These are phyloP conservation scores for Fusarium sp. DNA, from an alignment of 2,329 filamentous ascomycete species.

Conservation along the genomic window DNA sequence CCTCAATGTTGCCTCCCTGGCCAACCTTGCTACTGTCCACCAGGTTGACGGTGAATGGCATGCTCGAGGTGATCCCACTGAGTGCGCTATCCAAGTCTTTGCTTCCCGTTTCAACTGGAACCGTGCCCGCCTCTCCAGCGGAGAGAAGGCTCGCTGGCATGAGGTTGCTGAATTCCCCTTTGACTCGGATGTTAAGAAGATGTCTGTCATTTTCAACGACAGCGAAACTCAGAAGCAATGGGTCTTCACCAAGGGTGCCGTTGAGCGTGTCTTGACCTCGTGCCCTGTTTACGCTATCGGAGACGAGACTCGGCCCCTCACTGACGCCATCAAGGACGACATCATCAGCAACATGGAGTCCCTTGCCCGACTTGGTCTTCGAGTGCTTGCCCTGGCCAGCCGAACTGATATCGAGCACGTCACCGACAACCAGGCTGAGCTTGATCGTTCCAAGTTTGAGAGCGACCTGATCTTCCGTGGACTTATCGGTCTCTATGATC, in stretches of 20 bases:
- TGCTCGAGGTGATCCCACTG: conserved; percentile 72
- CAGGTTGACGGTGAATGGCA: conserved; percentile 68
- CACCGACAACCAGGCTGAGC: conserved; percentile 53
- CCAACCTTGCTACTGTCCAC: conserved; percentile 73
- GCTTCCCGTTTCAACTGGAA: conserved; percentile 76
- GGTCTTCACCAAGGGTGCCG: conserved; percentile 75
- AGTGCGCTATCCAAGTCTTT: conserved; percentile 82
- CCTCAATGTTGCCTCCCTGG: conserved; percentile 72
- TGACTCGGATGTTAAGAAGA: conserved; percentile 80
- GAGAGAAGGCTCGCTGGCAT: conserved; percentile 63
- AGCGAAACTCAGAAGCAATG: conserved; percentile 54
- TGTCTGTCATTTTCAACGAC: conserved; percentile 76
- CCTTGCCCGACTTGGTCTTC: conserved; percentile 73
- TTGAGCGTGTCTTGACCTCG: conserved; percentile 74
- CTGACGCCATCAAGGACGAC: conserved; percentile 64
- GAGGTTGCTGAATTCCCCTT: conserved; percentile 78
- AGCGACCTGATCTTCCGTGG: conserved; percentile 73
- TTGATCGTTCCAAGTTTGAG: conserved; percentile 69
- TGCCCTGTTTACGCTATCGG: conserved; percentile 66
- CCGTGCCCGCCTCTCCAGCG: conserved; percentile 62
- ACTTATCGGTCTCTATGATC: conserved; percentile 79
- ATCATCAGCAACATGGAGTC: conserved; percentile 77
- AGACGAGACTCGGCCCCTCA: conserved; percentile 59
- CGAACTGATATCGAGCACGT: conserved; percentile 55
- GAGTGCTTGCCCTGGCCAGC: conserved; percentile 75